Percentiles rank a stretch among this genome's conserved stretches.
These are phyloP conservation scores for Erodium moschatum DNA, from an alignment of 441 rosid species.

Conservation along the genomic window DNA sequence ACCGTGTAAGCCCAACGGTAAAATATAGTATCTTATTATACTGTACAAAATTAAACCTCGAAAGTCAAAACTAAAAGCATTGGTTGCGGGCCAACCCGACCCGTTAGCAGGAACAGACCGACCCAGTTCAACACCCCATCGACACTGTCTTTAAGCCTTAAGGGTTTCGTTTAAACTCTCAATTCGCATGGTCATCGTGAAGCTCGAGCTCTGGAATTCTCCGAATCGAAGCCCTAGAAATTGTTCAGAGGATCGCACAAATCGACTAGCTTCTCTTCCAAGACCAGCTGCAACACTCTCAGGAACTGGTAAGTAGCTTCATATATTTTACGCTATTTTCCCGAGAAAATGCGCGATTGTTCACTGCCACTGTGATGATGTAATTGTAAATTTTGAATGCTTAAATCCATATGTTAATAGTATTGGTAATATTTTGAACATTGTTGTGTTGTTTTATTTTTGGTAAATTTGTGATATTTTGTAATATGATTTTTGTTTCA, in stretches of 20 bases:
- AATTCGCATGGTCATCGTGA: neutral
- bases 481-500: neutral
- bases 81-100: neutral
- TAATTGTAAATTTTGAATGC: neutral
- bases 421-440: neutral
- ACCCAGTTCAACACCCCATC: neutral
- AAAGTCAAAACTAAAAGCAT: neutral
- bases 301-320: neutral
- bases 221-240: conserved; percentile 1
- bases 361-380: neutral
- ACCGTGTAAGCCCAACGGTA: conserved; percentile 15
- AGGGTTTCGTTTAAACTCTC: neutral
- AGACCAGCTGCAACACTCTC: neutral
- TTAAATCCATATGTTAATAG: neutral
- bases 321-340: neutral
- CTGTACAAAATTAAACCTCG: too few relatives aligned
- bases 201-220: conserved; percentile 4
- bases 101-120: neutral
- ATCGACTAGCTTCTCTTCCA: neutral
- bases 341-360: neutral
- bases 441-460: neutral
- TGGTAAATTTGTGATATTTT: neutral
- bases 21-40: too few relatives aligned
- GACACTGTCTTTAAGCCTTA: neutral
- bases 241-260: neutral